Base-by-base conservation (phyloP, 768 basidiomycete genomes). In the Rhodosporidiobolus odoratus region DNA sequence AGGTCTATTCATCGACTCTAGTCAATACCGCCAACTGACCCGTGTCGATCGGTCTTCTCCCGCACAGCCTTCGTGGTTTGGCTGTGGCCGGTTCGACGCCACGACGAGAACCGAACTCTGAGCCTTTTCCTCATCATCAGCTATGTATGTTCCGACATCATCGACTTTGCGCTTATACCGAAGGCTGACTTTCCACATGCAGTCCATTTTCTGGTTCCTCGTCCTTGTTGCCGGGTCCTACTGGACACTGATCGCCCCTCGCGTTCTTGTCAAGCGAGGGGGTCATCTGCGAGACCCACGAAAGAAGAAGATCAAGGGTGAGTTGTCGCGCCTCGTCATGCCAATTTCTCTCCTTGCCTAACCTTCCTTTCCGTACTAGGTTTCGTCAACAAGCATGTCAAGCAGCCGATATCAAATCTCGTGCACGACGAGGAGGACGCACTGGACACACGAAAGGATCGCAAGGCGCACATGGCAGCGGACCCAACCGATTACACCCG, bases 241-340 rank as follows among this genome's bases (percentile, higher is more conserved):
- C 47, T 72, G 71, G 71, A 65, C 66, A 10, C 54, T 68, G 6
- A 65, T 68, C 52, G 71, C 71, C 5, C 71, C 71, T 1, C 40
- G 60, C 17, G 50, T 72, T 2, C 59, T 72, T 19, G 40, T 57
- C 23, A 50, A 41, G 25, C n/a, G 59, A 9, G 71, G 71, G 4
- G 69, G 69, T 3, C 60, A 71, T 30, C 40, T 71, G 23, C 52
- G 69, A 45, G 69, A 71, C 56, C 69, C 69, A 38, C 23, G 41
- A 2, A 58, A 57, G 66, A 61, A 54, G 40, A 72, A 68, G 35
- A 63, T 59, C 37, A 32, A 54, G 32, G 62, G 62, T 56, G 30
- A 30, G 52, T 32, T 30, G 13, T 32, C 30, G 27, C 27, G 13
- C 23, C 12, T 50, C 48, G 52, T 23, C 52, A n/a, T 9, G 27